phyloP scores from a whole-genome alignment of 305 asterid species.

The Fraxinus angustifolia region DNA sequence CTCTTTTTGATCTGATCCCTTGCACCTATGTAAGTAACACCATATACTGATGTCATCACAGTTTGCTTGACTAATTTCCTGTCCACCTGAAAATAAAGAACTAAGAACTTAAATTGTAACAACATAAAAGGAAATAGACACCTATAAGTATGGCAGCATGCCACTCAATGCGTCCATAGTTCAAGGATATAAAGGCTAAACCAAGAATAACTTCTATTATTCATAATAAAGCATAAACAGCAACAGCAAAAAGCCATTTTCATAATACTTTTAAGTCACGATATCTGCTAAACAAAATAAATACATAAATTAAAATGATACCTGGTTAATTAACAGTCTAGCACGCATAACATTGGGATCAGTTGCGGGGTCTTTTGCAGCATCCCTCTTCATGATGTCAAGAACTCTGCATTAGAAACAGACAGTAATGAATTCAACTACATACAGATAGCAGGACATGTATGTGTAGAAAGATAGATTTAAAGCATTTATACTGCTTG shows the following conservation, averaged over 20 bases:
- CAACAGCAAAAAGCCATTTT: constrained; percentile 5
- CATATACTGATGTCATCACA: constrained; percentile 96
- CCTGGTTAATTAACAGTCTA: constrained; percentile 76
- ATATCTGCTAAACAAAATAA: constrained; percentile 3
- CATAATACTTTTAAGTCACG: not conserved
- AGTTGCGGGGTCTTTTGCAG: constrained; percentile 62
- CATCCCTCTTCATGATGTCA: constrained; percentile 79
- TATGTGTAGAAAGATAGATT: constrained; percentile 1
- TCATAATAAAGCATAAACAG: not conserved
- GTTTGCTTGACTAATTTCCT: constrained; percentile 98
- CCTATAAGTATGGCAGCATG: constrained; percentile 5
- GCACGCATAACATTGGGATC: constrained; percentile 65
- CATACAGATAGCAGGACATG: constrained; percentile 6
- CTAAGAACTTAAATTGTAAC: constrained; percentile 14
- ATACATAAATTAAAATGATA: constrained; percentile 19
- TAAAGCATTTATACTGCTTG: not conserved
- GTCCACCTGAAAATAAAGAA: constrained; percentile 59
- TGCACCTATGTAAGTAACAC: constrained; percentile 93
- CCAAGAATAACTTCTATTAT: not conserved
- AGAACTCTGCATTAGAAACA: constrained; percentile 62
- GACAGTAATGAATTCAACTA: constrained; percentile 3
- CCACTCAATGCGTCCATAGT: not conserved
- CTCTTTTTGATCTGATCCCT: constrained; percentile 90
- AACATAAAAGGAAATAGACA: not conserved
- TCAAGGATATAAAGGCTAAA: constrained; percentile 1